Evolutionary conservation across 106 monocot genomes (phyloP).

Genomic region (Platanthera zijinensis): DNA sequence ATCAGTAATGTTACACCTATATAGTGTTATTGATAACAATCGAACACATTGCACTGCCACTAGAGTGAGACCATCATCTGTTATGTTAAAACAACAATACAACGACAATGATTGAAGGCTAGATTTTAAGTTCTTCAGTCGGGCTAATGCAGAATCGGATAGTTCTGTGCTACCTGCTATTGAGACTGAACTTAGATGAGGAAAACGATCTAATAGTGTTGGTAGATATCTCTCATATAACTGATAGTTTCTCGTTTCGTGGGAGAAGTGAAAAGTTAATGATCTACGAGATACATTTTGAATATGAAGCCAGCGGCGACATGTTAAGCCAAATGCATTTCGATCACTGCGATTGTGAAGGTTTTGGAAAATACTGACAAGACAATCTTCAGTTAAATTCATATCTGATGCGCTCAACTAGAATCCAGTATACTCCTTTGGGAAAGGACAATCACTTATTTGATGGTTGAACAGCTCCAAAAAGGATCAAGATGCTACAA

Average conservation of each 20-base stretch:
- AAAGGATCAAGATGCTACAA: not conserved
- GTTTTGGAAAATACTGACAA: slow-evolving; percentile 42
- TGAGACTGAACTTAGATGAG: slow-evolving; percentile 38
- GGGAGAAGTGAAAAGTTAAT: slow-evolving; percentile 42
- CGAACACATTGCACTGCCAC: slow-evolving; percentile 36
- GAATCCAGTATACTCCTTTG: too few relatives aligned
- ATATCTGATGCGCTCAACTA: not conserved
- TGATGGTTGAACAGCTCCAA: not conserved
- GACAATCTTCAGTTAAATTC: slow-evolving; percentile 43
- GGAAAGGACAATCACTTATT: not conserved
- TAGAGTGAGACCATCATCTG: slow-evolving; percentile 41
- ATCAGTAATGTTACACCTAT: slow-evolving; percentile 67
- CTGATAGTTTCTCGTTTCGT: slow-evolving; percentile 25
- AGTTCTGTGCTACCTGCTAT: slow-evolving; percentile 51
- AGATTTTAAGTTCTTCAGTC: slow-evolving; percentile 23
- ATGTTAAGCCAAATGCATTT: slow-evolving; percentile 73
- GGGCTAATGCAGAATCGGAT: slow-evolving; percentile 41
- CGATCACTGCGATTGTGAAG: slow-evolving; percentile 31
- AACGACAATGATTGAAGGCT: slow-evolving; percentile 47
- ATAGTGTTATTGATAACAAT: slow-evolving; percentile 52
- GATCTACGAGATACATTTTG: slow-evolving; percentile 48
- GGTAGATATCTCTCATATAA: slow-evolving; percentile 36
- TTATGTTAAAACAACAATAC: slow-evolving; percentile 59
- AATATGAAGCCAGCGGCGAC: slow-evolving; percentile 49
- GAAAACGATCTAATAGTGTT: slow-evolving; percentile 42